Percentiles rank a stretch among this genome's conserved stretches.
phyloP scores from a whole-genome alignment of 306 rosid species.

The Geum urbanum region DNA sequence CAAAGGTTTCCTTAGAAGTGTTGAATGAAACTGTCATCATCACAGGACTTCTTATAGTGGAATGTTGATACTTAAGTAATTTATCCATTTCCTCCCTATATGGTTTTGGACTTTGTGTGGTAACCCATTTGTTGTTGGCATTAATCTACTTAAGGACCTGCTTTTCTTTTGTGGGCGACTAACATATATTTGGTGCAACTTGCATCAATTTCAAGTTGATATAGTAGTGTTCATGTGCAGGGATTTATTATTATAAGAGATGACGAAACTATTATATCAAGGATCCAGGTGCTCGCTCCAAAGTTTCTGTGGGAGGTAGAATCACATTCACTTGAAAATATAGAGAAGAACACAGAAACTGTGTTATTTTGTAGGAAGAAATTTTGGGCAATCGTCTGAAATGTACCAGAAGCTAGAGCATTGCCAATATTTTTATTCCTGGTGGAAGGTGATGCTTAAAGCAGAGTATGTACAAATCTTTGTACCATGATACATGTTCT shows the following conservation, averaged over 20 bases:
- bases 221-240: slow-evolving; percentile 37
- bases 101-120: not conserved
- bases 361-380: slow-evolving; percentile 78
- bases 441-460: not conserved
- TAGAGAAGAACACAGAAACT: slow-evolving; percentile 61
- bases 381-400: slow-evolving; percentile 77
- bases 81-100: too few relatives aligned
- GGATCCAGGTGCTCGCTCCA: slow-evolving; percentile 60
- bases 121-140: not conserved
- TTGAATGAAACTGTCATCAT: not conserved
- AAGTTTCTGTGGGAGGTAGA: slow-evolving; percentile 75
- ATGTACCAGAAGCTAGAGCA: not conserved
- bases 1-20: not conserved
- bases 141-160: not conserved
- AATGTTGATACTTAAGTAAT: too few relatives aligned
- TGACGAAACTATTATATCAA: slow-evolving; percentile 44
- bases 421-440: not conserved
- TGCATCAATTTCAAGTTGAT: not conserved
- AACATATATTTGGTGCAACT: not conserved
- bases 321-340: slow-evolving; percentile 50
- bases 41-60: not conserved
- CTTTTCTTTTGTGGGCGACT: not conserved
- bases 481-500: too few relatives aligned
- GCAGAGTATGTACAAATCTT: too few relatives aligned
- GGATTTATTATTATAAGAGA: slow-evolving; percentile 82